These are phyloP conservation scores for Candida ovalis DNA, from an alignment of 805 yeast genomes.

Conservation along the genomic window DNA sequence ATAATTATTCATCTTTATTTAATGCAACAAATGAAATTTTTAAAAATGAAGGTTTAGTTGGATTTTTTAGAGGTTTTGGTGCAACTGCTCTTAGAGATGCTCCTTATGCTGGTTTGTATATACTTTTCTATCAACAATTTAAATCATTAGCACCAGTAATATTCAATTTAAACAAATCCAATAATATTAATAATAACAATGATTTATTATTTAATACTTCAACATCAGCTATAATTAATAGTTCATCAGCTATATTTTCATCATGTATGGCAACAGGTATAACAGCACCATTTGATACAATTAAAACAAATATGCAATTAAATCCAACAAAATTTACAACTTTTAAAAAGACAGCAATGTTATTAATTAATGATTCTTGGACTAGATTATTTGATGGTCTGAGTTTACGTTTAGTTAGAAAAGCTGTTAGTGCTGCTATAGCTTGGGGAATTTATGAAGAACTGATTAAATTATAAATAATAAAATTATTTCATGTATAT, in stretches of 20 bases:
- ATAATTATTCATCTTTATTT: slow-evolving; percentile 59
- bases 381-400: slow-evolving; percentile 76
- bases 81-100: slow-evolving; percentile 90
- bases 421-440: slow-evolving; percentile 89
- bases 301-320: slow-evolving; percentile 88
- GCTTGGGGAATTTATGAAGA: slow-evolving; percentile 98
- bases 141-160: slow-evolving; percentile 52
- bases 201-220: slow-evolving; percentile 13
- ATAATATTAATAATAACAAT: background rate
- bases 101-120: slow-evolving; percentile 93
- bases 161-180: slow-evolving; percentile 23
- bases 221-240: slow-evolving; percentile 53
- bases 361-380: slow-evolving; percentile 44
- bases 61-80: slow-evolving; percentile 83
- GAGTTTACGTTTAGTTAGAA: slow-evolving; percentile 73
- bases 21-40: slow-evolving; percentile 61
- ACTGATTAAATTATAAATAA: slow-evolving; percentile 43
- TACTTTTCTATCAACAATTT: slow-evolving; percentile 74
- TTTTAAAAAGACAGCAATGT: slow-evolving; percentile 36
- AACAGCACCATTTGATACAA: slow-evolving; percentile 93
- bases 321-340: slow-evolving; percentile 44
- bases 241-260: slow-evolving; percentile 71
- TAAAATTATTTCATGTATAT: too few species aligned
- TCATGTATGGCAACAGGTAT: slow-evolving; percentile 78
- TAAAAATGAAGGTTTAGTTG: slow-evolving; percentile 47